A percentile compares a stretch with the other conserved stretches of the same genome.
These are phyloP conservation scores for Lactarius deliciosus DNA, from an alignment of 768 basidiomycete species.

Conservation along the genomic window DNA sequence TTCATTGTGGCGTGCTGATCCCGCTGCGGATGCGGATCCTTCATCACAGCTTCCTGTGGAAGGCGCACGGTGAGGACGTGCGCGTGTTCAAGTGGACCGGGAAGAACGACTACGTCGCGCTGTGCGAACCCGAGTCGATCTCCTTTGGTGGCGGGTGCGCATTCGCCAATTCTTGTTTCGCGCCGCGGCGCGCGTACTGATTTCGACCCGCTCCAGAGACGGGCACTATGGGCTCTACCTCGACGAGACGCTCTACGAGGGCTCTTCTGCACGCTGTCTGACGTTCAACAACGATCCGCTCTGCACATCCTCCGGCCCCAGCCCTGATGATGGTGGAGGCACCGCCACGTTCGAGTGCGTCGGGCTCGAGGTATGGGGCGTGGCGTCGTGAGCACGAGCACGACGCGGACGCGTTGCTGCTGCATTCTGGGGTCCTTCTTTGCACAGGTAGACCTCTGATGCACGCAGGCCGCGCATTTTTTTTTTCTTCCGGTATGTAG, in stretches of 20 bases:
- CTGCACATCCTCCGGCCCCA: constrained; percentile 42
- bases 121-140: constrained; percentile 77
- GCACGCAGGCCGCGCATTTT: constrained; percentile 1
- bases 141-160: constrained; percentile 92
- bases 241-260: constrained; percentile 75
- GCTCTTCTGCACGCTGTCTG: constrained; percentile 80
- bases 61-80: constrained; percentile 46
- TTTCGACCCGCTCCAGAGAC: constrained; percentile 50
- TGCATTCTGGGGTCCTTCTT: constrained; percentile 14
- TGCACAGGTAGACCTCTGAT: neutral
- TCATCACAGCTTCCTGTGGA: constrained; percentile 73
- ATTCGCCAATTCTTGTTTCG: neutral
- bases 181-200: constrained; percentile 18
- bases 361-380: constrained; percentile 88
- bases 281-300: constrained; percentile 87
- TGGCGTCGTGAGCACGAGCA: constrained; percentile 38
- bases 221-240: constrained; percentile 89
- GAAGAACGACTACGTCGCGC: constrained; percentile 83
- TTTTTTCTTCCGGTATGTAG: constrained; percentile 1
- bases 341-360: constrained; percentile 82
- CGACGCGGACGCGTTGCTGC: neutral
- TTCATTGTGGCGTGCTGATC: neutral
- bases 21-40: neutral
- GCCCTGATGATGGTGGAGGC: constrained; percentile 38
- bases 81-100: constrained; percentile 83